Conservation (phyloP, 2,329 filamentous ascomycete genomes). For the Epichloe glyceriae region DNA sequence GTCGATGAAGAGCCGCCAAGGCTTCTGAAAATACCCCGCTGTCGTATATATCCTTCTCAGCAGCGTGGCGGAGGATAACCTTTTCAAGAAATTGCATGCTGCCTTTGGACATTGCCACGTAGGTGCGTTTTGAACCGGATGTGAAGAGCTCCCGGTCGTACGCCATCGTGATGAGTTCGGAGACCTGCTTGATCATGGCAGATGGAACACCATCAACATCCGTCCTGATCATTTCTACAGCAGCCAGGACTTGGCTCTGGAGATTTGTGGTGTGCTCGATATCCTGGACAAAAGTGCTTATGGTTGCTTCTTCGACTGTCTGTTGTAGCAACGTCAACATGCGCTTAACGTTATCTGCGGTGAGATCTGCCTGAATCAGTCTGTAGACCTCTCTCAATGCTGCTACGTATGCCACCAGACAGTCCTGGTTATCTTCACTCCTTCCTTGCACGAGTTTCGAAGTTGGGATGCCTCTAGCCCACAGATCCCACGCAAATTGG, state of each 20-base stretch:
- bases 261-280: conserved; percentile 60
- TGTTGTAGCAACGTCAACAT: conserved; percentile 60
- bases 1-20: conserved; percentile 52
- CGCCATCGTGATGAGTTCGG: conserved; percentile 59
- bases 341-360: conserved; percentile 46
- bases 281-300: conserved; percentile 56
- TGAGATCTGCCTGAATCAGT: conserved; percentile 53
- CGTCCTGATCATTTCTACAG: conserved; percentile 53
- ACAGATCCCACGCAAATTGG: conserved; percentile 54
- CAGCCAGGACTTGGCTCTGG: conserved; percentile 56
- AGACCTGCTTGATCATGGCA: conserved; percentile 54
- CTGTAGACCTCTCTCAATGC: conserved; percentile 67
- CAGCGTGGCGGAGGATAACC: conserved; percentile 45
- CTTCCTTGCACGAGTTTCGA: conserved; percentile 23
- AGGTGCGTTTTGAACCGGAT: conserved; percentile 50
- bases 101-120: conserved; percentile 76
- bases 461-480: conserved; percentile 52
- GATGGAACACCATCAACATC: conserved; percentile 52
- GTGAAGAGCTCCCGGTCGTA: conserved; percentile 34
- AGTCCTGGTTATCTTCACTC: conserved; percentile 59
- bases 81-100: conserved; percentile 59
- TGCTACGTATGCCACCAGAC: conserved; percentile 72
- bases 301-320: conserved; percentile 57
- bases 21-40: conserved; percentile 53
- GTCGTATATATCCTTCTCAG: conserved; percentile 54